Percentiles rank a stretch among this genome's conserved stretches.
phyloP scores from a whole-genome alignment of 805 yeast genomes.

The Wickerhamomyces queroliae region DNA sequence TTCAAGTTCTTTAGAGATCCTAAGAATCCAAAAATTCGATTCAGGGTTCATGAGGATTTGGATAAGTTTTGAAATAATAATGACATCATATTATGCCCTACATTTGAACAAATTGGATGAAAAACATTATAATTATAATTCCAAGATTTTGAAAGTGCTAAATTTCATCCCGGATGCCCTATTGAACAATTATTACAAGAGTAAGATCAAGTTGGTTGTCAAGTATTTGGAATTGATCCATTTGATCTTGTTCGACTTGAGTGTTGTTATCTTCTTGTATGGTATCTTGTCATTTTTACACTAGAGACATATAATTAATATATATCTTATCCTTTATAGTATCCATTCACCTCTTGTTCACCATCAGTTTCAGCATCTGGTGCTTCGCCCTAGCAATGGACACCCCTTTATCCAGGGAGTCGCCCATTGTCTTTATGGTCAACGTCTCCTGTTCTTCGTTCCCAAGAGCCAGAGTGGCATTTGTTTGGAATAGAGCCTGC shows the following conservation, averaged over 20 bases:
- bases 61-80: slow-evolving; percentile 13
- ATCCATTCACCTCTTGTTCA: no score
- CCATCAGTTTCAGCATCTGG: slow-evolving; percentile 2
- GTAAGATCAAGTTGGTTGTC: slow-evolving; percentile 15
- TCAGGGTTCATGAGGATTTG: slow-evolving; percentile 13
- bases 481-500: slow-evolving; percentile 7
- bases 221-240: slow-evolving; percentile 20
- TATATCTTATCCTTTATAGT: no score
- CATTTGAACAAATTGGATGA: slow-evolving; percentile 8
- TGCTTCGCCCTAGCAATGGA: slow-evolving; percentile 2
- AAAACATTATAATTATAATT: slow-evolving; percentile 18
- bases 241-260: slow-evolving; percentile 18
- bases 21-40: slow-evolving; percentile 6
- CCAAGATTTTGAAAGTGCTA: slow-evolving; percentile 9
- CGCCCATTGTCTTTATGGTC: slow-evolving; percentile 1
- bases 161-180: slow-evolving; percentile 17
- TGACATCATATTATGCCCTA: slow-evolving; percentile 13
- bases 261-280: slow-evolving; percentile 15
- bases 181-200: slow-evolving; percentile 11
- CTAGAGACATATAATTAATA: slow-evolving; percentile 1
- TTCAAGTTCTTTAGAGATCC: slow-evolving; percentile 7
- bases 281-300: slow-evolving; percentile 15
- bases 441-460: neutral
- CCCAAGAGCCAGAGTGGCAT: slow-evolving; percentile 2
- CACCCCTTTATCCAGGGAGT: neutral